These are phyloP conservation scores for Colletotrichum musae DNA, from an alignment of 2,329 filamentous ascomycete species.

Conservation along the genomic window DNA sequence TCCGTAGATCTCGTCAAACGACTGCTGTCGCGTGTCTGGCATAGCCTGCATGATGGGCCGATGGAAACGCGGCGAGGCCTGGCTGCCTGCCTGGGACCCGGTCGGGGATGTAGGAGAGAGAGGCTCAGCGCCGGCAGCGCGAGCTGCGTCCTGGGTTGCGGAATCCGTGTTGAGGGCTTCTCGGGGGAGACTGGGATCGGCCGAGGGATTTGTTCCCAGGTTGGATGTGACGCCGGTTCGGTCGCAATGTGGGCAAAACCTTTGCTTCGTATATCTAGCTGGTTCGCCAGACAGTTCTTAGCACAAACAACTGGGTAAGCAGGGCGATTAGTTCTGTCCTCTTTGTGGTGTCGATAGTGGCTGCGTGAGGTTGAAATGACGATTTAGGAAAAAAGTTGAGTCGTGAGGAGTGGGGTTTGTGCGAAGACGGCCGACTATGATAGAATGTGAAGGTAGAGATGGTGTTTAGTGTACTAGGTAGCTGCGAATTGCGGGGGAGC, in stretches of 20 bases:
- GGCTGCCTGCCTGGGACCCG: conserved; percentile 41
- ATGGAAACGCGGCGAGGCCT: conserved; percentile 56
- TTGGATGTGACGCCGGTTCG: background rate
- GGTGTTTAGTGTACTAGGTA: conserved; percentile 13
- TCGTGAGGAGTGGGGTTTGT: conserved; percentile 19
- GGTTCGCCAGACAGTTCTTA: too few relatives aligned
- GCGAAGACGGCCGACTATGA: conserved; percentile 37
- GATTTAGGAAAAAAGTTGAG: conserved; percentile 10
- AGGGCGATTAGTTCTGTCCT: too few relatives aligned
- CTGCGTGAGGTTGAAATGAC: too few relatives aligned
- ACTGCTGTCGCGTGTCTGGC: conserved; percentile 86
- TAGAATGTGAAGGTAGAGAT: conserved; percentile 27
- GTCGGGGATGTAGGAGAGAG: conserved; percentile 43
- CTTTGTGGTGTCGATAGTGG: too few relatives aligned
- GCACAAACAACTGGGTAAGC: too few relatives aligned
- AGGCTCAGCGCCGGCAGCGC: conserved; percentile 49
- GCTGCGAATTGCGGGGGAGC: conserved; percentile 35
- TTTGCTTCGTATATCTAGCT: background rate
- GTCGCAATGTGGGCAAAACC: background rate
- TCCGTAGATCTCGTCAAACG: conserved; percentile 98
- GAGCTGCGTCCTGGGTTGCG: conserved; percentile 53
- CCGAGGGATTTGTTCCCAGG: background rate
- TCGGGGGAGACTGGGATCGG: background rate
- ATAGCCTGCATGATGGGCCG: conserved; percentile 75
- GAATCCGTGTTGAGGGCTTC: conserved; percentile 61